These are phyloP conservation scores for Coprinopsis sp. DNA, from an alignment of 768 basidiomycete genomes.

Conservation along the genomic window DNA sequence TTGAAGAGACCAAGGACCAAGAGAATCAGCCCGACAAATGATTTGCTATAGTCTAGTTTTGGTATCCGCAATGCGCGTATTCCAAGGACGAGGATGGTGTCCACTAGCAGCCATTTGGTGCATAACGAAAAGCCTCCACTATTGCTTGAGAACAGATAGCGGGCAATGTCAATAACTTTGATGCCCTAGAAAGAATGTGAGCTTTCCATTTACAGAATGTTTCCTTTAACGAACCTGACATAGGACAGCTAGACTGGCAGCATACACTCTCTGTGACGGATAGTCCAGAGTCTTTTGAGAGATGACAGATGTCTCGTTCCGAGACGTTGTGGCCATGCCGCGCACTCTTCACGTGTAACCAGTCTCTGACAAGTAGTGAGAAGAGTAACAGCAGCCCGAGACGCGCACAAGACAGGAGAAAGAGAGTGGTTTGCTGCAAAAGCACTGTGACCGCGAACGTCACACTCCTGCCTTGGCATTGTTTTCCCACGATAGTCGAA, in stretches of 20 bases:
- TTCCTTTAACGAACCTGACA: conserved; percentile 51
- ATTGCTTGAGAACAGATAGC: conserved; percentile 46
- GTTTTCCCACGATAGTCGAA: neutral
- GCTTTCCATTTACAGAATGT: neutral
- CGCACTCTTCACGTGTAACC: neutral
- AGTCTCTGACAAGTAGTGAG: neutral
- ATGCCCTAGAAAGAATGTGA: conserved; percentile 47
- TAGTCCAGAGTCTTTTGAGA: conserved; percentile 70
- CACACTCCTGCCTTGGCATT: too few species aligned
- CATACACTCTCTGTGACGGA: conserved; percentile 77
- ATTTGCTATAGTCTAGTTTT: conserved; percentile 60
- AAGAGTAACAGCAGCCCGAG: too few species aligned
- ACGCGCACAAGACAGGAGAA: too few species aligned
- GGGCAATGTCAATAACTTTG: conserved; percentile 69
- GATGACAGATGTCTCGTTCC: conserved; percentile 46
- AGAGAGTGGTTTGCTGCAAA: neutral
- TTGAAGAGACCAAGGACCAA: conserved; percentile 57
- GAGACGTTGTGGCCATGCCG: conserved; percentile 7
- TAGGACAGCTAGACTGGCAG: conserved; percentile 67
- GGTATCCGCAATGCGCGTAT: conserved; percentile 66
- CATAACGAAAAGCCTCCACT: conserved; percentile 40
- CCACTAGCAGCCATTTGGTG: conserved; percentile 71
- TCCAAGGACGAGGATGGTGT: conserved; percentile 56
- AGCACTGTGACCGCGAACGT: too few species aligned
- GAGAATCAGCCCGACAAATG: conserved; percentile 62